Conservation (phyloP, 352 stramenopile species). For the Phytopythium litorale region DNA sequence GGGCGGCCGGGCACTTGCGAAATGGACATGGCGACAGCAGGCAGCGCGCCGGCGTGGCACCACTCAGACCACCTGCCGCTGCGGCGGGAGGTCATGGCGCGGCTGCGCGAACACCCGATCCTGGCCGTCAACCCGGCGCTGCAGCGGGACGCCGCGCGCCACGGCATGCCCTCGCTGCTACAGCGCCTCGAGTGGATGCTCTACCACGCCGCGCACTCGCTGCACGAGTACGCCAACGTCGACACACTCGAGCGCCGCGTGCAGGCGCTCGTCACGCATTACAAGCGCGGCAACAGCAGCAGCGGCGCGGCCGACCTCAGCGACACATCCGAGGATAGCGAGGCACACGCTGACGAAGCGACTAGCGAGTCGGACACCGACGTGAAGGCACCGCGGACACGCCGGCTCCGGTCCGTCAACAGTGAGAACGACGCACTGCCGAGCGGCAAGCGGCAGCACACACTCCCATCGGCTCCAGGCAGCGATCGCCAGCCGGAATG, state of each 20-base stretch:
- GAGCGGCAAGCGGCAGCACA: constrained; percentile 3
- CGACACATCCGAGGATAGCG: constrained; percentile 3
- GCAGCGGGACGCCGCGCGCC: constrained; percentile 4
- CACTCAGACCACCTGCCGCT: constrained; percentile 34
- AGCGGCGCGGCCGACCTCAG: constrained; percentile 10
- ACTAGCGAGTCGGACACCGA: constrained; percentile 4
- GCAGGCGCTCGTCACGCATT: constrained; percentile 65
- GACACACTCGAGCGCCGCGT: constrained; percentile 64
- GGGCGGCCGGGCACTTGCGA: not conserved
- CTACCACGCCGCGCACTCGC: constrained; percentile 59
- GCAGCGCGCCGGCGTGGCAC: constrained; percentile 19
- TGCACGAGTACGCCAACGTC: constrained; percentile 62
- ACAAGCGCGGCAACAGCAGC: constrained; percentile 25
- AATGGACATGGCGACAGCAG: not conserved
- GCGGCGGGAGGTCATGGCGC: constrained; percentile 46
- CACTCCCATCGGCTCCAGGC: not conserved
- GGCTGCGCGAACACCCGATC: constrained; percentile 30
- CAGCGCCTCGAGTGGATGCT: constrained; percentile 78
- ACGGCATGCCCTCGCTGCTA: constrained; percentile 41
- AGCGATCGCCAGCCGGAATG: not conserved
- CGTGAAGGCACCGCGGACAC: not conserved
- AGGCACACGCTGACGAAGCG: constrained; percentile 17
- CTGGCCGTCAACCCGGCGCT: constrained; percentile 16
- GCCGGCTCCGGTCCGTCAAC: not conserved
- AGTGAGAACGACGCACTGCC: not conserved